Conservation (phyloP, 495 filamentous ascomycete genomes). For the Hyaloscypha bicolor region DNA sequence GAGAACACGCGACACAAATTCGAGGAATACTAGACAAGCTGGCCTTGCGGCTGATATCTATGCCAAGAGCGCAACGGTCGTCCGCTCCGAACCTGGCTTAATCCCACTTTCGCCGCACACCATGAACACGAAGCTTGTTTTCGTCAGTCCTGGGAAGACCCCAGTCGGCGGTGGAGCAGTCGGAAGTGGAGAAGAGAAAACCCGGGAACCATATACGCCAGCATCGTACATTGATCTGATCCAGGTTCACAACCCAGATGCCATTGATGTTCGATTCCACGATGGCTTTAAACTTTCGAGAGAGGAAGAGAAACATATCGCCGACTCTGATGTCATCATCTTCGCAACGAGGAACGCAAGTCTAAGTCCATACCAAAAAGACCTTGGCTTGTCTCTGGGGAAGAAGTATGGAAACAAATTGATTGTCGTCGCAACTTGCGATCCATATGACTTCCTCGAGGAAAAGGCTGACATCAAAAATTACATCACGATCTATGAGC, state of each 20-base stretch:
- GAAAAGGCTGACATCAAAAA: constrained; percentile 41
- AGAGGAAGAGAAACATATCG: constrained; percentile 37
- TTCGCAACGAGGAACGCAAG: constrained; percentile 48
- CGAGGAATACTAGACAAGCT: constrained; percentile 9
- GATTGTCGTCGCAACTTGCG: constrained; percentile 47
- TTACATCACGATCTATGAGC: constrained; percentile 52
- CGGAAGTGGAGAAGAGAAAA: constrained; percentile 46
- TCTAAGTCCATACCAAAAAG: constrained; percentile 44
- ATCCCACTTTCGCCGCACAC: constrained; percentile 38
- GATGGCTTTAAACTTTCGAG: constrained; percentile 34
- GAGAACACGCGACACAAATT: neutral
- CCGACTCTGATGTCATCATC: constrained; percentile 44
- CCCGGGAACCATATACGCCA: constrained; percentile 39
- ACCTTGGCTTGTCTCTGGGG: constrained; percentile 40
- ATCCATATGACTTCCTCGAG: constrained; percentile 53
- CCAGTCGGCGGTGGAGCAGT: constrained; percentile 47
- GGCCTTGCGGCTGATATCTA: constrained; percentile 42
- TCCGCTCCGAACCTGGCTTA: constrained; percentile 37
- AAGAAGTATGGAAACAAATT: constrained; percentile 34
- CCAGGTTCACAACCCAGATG: constrained; percentile 27
- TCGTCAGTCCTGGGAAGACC: constrained; percentile 48
- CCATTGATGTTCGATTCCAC: constrained; percentile 41
- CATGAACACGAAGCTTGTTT: constrained; percentile 37
- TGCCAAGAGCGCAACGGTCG: constrained; percentile 45
- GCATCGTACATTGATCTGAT: constrained; percentile 42